Conservation (phyloP, 331 rosid species). For the Pyrus hybrid region DNA sequence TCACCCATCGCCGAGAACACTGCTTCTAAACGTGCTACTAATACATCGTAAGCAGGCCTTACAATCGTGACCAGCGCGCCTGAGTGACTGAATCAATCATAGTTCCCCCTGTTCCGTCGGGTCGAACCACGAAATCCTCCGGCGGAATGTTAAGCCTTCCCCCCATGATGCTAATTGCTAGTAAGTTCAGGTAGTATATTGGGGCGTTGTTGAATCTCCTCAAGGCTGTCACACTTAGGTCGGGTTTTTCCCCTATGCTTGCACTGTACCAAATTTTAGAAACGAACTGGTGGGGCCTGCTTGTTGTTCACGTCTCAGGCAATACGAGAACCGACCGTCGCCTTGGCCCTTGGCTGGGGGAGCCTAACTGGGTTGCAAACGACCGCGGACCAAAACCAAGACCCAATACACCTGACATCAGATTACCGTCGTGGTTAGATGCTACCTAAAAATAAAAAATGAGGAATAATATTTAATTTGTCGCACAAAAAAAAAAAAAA, state of each 20-base stretch:
- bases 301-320: not conserved
- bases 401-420: not conserved
- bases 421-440: not conserved
- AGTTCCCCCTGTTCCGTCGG: not conserved
- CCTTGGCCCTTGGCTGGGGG: no score
- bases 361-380: not conserved
- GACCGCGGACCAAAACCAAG: not conserved
- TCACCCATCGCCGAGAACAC: not conserved
- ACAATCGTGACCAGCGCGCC: not conserved
- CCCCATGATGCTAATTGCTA: not conserved
- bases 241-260: not conserved
- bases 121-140: not conserved
- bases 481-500: no score
- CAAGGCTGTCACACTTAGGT: not conserved
- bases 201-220: not conserved
- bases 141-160: not conserved
- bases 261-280: not conserved
- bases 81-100: not conserved
- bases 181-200: not conserved
- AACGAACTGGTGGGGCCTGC: not conserved
- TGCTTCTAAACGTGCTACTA: not conserved
- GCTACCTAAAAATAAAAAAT: not conserved
- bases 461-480: no score
- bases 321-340: not conserved
- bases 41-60: not conserved